A percentile compares a stretch with the other conserved stretches of the same genome.
These are phyloP conservation scores for Boechera retrofracta DNA, from an alignment of 345 rosid genomes.

Conservation along the genomic window DNA sequence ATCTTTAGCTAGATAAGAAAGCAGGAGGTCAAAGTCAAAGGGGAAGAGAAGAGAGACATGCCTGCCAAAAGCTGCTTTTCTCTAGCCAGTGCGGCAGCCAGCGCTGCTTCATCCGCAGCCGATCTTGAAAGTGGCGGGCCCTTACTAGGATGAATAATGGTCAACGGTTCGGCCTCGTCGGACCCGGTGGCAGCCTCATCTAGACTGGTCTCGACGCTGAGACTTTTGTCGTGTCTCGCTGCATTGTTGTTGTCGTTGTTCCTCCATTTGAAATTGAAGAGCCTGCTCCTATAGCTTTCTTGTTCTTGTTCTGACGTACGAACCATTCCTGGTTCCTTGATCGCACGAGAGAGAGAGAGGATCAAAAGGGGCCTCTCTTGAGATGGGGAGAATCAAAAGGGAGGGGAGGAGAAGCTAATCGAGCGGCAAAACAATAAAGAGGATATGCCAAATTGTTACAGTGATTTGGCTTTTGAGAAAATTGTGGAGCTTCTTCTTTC, in stretches of 20 bases:
- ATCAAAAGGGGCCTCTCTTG: conserved; percentile 16
- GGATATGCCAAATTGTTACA: conserved; percentile 21
- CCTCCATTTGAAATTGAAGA: conserved; percentile 67
- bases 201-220: conserved; percentile 47
- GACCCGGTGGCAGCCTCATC: conserved; percentile 41
- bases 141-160: conserved; percentile 26
- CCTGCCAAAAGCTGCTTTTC: conserved; percentile 51
- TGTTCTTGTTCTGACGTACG: conserved; percentile 60
- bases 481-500: conserved; percentile 21
- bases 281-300: conserved; percentile 62
- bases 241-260: conserved; percentile 45
- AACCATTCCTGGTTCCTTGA: conserved; percentile 49
- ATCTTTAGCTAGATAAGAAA: neutral
- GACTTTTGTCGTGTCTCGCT: conserved; percentile 54
- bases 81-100: conserved; percentile 41
- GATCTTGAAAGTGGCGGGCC: conserved; percentile 43
- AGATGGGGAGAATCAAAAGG: neutral
- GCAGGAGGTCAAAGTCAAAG: neutral
- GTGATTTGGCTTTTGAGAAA: conserved; percentile 25
- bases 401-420: neutral
- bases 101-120: conserved; percentile 31
- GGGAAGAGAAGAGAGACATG: conserved; percentile 17
- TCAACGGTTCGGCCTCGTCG: conserved; percentile 31
- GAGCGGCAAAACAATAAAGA: conserved; percentile 23
- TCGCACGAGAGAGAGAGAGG: conserved; percentile 8